Conservation (phyloP, 164 flowering plant genomes). For the Cinnamomum micranthum region DNA sequence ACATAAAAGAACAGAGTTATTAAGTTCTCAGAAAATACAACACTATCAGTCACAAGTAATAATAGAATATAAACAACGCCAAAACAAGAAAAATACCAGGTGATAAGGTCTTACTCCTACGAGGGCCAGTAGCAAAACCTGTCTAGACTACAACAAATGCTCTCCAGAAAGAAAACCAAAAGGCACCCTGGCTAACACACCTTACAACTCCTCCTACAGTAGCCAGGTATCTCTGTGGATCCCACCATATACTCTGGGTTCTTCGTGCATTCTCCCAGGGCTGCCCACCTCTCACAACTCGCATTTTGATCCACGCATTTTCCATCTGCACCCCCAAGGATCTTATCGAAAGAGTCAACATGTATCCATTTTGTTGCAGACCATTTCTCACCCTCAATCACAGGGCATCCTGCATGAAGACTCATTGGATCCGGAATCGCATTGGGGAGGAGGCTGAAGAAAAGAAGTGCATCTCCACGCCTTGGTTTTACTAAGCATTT, state of each 20-base stretch:
- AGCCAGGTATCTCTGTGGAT: conserved; percentile 66
- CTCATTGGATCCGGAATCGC: conserved; percentile 68
- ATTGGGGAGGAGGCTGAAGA: conserved; percentile 74
- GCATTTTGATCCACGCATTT: conserved; percentile 58
- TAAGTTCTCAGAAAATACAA: background rate
- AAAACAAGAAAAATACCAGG: background rate
- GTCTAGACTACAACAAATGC: background rate
- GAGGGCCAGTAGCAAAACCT: background rate
- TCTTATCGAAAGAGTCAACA: conserved; percentile 76
- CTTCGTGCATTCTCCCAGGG: conserved; percentile 83
- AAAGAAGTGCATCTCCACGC: conserved; percentile 92
- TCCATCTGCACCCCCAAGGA: conserved; percentile 24
- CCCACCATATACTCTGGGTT: conserved; percentile 94
- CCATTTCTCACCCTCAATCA: conserved; percentile 98
- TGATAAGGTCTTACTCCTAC: background rate
- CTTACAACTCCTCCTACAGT: conserved; percentile 84
- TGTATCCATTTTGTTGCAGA: conserved; percentile 99
- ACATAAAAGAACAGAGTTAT: background rate
- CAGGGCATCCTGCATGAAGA: conserved; percentile 94
- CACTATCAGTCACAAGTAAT: background rate
- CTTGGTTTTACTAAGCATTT: conserved; percentile 65
- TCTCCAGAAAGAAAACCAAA: conserved; percentile 40
- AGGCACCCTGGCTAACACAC: conserved; percentile 63
- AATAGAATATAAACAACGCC: background rate
- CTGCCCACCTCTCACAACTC: conserved; percentile 82